These are phyloP conservation scores for Solanum paucissectum DNA, from an alignment of 257 asterid genomes.

Conservation along the genomic window DNA sequence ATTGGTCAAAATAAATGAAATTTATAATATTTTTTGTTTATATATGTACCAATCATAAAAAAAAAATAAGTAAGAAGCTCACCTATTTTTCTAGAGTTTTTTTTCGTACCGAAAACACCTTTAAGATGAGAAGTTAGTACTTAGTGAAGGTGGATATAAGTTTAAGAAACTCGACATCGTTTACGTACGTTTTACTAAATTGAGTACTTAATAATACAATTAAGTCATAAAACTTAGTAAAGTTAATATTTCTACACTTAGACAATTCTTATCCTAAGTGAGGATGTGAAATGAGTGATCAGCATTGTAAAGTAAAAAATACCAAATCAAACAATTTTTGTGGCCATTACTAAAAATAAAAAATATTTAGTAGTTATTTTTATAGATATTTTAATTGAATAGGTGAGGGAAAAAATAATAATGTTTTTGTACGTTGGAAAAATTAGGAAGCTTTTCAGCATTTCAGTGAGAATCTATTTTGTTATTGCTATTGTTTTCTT, in stretches of 20 bases:
- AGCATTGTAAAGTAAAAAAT: not conserved
- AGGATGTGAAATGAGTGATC: not conserved
- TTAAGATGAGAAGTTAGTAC: not conserved
- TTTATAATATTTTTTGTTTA: too few relatives aligned
- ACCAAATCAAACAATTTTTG: not conserved
- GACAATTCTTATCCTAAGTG: not conserved
- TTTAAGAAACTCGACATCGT: too few relatives aligned
- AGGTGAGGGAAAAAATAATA: not conserved
- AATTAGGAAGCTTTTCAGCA: too few relatives aligned
- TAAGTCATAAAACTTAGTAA: not conserved
- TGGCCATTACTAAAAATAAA: not conserved
- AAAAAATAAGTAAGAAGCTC: too few relatives aligned
- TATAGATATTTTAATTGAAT: too few relatives aligned
- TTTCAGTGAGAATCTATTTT: too few relatives aligned
- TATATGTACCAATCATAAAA: too few relatives aligned
- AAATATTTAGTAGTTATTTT: too few relatives aligned
- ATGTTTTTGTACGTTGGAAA: too few relatives aligned
- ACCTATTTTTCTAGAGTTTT: too few relatives aligned
- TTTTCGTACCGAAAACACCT: fast-evolving
- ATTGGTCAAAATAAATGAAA: too few relatives aligned
- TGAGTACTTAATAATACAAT: not conserved
- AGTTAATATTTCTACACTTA: not conserved
- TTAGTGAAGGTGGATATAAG: not conserved
- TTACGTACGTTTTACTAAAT: not conserved
- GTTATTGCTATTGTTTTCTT: not conserved